A percentile compares a stretch with the other conserved stretches of the same genome.
phyloP scores from a whole-genome alignment of 2,329 filamentous ascomycete species.

The Arthrobotrys sinensis region DNA sequence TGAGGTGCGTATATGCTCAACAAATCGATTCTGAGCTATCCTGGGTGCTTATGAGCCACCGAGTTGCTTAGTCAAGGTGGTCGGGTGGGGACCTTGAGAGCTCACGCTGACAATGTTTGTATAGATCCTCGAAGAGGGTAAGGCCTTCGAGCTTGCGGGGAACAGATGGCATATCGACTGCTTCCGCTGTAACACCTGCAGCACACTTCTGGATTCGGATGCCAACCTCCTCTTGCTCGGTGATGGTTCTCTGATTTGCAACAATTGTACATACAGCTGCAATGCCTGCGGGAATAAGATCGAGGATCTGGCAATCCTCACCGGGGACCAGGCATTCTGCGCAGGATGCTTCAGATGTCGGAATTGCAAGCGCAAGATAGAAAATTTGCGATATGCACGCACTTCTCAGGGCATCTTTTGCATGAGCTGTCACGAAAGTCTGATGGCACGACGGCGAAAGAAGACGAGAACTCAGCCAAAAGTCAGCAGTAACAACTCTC shows the following conservation, averaged over 20 bases:
- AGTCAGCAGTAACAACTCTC: conserved; percentile 61
- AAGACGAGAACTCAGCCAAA: conserved; percentile 76
- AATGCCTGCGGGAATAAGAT: conserved; percentile 98
- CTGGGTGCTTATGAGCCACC: neutral
- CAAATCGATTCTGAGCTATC: conserved; percentile 3
- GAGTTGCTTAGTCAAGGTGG: conserved; percentile 1
- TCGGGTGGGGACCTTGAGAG: conserved; percentile 9
- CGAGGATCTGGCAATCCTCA: conserved; percentile 96
- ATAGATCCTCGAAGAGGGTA: conserved; percentile 97
- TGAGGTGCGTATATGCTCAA: conserved; percentile 73
- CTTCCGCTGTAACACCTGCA: conserved; percentile 97
- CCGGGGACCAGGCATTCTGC: conserved; percentile 97
- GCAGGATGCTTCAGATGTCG: conserved; percentile 96
- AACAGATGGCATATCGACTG: conserved; percentile 99
- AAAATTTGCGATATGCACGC: conserved; percentile 96
- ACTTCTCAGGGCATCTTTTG: conserved; percentile 99
- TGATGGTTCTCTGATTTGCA: conserved; percentile 98
- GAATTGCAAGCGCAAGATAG: conserved; percentile 98
- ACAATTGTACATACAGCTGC: conserved; percentile 99
- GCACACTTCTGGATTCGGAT: conserved; percentile 95
- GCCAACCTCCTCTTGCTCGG: conserved; percentile 96
- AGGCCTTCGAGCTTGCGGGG: conserved; percentile 95
- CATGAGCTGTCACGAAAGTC: conserved; percentile 97
- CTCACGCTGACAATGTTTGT: conserved; percentile 60
- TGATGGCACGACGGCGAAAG: conserved; percentile 93